Conservation (phyloP, 495 filamentous ascomycete species). For the Xylaria cubensis region DNA sequence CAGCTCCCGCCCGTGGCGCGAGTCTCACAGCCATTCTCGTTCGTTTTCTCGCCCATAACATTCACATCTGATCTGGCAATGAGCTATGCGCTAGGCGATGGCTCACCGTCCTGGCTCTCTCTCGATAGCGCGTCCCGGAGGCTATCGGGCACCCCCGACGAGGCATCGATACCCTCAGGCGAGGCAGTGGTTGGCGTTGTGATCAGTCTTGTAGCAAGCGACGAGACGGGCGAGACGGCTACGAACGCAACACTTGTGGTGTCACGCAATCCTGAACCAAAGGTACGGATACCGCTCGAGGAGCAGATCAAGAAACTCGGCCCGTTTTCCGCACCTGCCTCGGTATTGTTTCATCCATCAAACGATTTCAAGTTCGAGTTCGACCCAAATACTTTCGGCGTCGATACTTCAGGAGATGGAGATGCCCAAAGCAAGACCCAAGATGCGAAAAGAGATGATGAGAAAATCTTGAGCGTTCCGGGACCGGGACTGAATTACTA, state of each 20-base stretch:
- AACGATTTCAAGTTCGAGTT: constrained; percentile 48
- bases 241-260: constrained; percentile 69
- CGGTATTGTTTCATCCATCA: constrained; percentile 47
- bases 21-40: constrained; percentile 66
- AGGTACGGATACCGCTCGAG: constrained; percentile 44
- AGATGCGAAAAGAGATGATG: constrained; percentile 6
- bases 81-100: constrained; percentile 61
- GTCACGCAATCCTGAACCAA: constrained; percentile 54
- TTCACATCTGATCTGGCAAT: constrained; percentile 63
- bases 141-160: constrained; percentile 68
- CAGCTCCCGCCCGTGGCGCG: constrained; percentile 80
- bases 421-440: background rate
- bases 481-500: constrained; percentile 64
- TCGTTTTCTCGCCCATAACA: constrained; percentile 71
- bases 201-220: constrained; percentile 68
- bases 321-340: constrained; percentile 47
- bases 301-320: constrained; percentile 50
- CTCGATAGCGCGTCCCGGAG: constrained; percentile 67
- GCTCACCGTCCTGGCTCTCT: constrained; percentile 63
- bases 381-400: constrained; percentile 47
- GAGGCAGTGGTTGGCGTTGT: constrained; percentile 47
- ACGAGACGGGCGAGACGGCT: constrained; percentile 60
- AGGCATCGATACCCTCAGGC: constrained; percentile 60
- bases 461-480: constrained; percentile 17
- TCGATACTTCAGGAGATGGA: background rate